Evolutionary conservation across 768 basidiomycete genomes (phyloP).

Genomic region (Erythrobasidium yunnanense): DNA sequence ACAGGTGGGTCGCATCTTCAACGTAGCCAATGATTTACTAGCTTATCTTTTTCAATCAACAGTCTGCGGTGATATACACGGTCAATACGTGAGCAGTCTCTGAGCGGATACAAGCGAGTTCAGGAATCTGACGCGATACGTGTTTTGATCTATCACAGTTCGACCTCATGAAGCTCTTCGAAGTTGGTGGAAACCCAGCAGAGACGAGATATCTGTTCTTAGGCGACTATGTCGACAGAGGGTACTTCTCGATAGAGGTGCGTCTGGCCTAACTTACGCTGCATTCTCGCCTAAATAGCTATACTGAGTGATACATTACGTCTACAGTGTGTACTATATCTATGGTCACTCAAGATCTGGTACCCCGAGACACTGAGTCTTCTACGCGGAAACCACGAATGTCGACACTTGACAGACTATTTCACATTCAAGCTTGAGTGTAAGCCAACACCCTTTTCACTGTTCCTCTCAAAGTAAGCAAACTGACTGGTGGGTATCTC

Average conservation of each 20-base stretch:
- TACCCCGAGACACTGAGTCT: conserved; percentile 95
- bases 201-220: conserved; percentile 86
- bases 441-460: conserved; percentile 43
- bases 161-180: conserved; percentile 88
- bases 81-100: conserved; percentile 71
- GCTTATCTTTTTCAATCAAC: too few relatives aligned
- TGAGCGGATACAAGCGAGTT: too few relatives aligned
- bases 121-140: too few relatives aligned
- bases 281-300: not conserved
- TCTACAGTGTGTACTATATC: conserved; percentile 80
- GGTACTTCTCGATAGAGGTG: conserved; percentile 87
- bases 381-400: conserved; percentile 96
- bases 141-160: conserved; percentile 52
- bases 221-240: conserved; percentile 85
- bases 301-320: not conserved
- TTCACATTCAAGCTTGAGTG: conserved; percentile 99
- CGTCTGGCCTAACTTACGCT: conserved; percentile 28
- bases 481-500: not conserved
- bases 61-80: conserved; percentile 98
- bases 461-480: not conserved
- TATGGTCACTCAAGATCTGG: conserved; percentile 99
- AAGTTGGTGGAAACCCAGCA: conserved; percentile 86
- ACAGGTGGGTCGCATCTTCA: conserved; percentile 57
- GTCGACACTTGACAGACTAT: conserved; percentile 93
- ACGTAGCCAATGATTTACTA: too few relatives aligned